Percentiles rank a stretch among this genome's conserved stretches.
These are phyloP conservation scores for Ceratocystis eucalypticola DNA, from an alignment of 2,329 filamentous ascomycete species.

Conservation along the genomic window DNA sequence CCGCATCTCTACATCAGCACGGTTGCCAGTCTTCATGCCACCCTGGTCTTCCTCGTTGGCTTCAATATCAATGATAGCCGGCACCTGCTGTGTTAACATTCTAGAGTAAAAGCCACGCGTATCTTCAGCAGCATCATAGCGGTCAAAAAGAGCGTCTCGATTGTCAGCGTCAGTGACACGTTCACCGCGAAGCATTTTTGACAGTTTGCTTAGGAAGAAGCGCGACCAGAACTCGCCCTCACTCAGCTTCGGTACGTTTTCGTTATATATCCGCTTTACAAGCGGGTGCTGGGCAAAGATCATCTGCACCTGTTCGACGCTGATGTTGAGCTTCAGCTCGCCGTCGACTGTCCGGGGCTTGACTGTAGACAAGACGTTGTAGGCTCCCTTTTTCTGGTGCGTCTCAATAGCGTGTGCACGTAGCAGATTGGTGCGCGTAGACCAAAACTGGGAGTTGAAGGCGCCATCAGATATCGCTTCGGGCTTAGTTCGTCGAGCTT, in stretches of 20 bases:
- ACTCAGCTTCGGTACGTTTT: constrained; percentile 70
- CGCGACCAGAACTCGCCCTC: constrained; percentile 82
- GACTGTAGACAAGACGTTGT: constrained; percentile 84
- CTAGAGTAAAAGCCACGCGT: constrained; percentile 38
- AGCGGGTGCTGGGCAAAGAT: constrained; percentile 90
- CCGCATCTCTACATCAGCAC: constrained; percentile 80
- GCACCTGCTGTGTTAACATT: constrained; percentile 53
- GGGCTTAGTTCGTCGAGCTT: constrained; percentile 70
- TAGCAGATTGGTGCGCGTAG: constrained; percentile 69
- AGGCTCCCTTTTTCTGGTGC: constrained; percentile 73
- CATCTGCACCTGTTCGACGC: constrained; percentile 79
- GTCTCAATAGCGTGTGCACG: constrained; percentile 83
- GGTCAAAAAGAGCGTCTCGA: constrained; percentile 68
- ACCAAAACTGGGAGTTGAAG: constrained; percentile 92
- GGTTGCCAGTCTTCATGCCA: constrained; percentile 65
- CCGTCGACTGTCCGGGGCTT: constrained; percentile 67
- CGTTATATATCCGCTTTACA: constrained; percentile 80
- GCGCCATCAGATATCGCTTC: constrained; percentile 66
- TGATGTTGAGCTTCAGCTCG: constrained; percentile 68
- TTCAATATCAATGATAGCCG: constrained; percentile 81
- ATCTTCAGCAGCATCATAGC: constrained; percentile 66
- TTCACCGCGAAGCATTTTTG: constrained; percentile 85
- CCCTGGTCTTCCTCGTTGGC: constrained; percentile 94
- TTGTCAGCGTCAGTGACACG: constrained; percentile 66
- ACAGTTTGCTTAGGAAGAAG: constrained; percentile 82